phyloP scores from a whole-genome alignment of 2,329 filamentous ascomycete species.

The Neophaeococcomyces aloes region DNA sequence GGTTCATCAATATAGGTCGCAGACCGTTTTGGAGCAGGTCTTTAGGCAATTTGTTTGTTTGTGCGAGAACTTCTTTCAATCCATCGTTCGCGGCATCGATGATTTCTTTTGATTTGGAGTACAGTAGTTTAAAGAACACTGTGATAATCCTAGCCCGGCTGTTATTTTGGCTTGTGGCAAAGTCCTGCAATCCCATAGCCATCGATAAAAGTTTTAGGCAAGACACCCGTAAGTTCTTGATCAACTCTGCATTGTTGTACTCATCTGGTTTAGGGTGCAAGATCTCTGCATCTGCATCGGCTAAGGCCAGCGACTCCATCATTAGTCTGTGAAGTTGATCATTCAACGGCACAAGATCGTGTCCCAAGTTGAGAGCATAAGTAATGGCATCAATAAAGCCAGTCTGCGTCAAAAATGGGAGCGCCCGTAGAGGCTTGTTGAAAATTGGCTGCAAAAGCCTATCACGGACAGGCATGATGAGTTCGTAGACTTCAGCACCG shows the following conservation, averaged over 20 bases:
- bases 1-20: constrained; percentile 86
- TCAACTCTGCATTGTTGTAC: constrained; percentile 89
- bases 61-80: constrained; percentile 72
- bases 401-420: constrained; percentile 92
- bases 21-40: constrained; percentile 90
- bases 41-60: constrained; percentile 86
- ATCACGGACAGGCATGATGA: constrained; percentile 83
- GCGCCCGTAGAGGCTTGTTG: constrained; percentile 80
- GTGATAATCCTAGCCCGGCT: constrained; percentile 63
- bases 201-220: constrained; percentile 89
- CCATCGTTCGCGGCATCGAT: constrained; percentile 90
- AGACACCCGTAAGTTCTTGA: constrained; percentile 80
- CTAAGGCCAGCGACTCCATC: constrained; percentile 85
- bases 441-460: constrained; percentile 84
- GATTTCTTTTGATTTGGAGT: constrained; percentile 82
- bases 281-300: constrained; percentile 88
- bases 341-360: constrained; percentile 82
- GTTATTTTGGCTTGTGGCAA: constrained; percentile 58
- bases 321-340: constrained; percentile 81
- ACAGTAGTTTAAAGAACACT: constrained; percentile 96
- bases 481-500: constrained; percentile 69
- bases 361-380: constrained; percentile 82
- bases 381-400: constrained; percentile 97
- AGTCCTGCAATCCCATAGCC: constrained; percentile 87
- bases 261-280: constrained; percentile 87